phyloP scores from a whole-genome alignment of 75 land plant genomes.

The Cupressus sempervirens region DNA sequence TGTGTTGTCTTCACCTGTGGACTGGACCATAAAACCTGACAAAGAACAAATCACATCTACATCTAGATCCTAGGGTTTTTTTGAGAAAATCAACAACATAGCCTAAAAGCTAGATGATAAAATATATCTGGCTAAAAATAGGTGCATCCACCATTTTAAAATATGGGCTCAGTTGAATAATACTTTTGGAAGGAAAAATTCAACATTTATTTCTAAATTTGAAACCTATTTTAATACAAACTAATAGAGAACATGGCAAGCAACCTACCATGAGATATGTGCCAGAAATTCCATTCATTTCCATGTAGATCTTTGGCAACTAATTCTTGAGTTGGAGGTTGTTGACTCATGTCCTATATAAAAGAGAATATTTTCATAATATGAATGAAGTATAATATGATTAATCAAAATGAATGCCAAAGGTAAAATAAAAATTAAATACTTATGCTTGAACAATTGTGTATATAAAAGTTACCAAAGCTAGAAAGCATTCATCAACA shows the following conservation, averaged over 20 bases:
- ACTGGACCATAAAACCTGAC: too few relatives aligned
- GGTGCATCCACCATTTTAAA: not conserved
- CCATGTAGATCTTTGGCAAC: slow-evolving; percentile 87
- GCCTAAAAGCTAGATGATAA: too few relatives aligned
- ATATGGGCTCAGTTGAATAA: not conserved
- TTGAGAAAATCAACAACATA: too few relatives aligned
- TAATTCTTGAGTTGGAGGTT: slow-evolving; percentile 82
- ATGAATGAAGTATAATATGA: not conserved
- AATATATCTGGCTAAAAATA: not conserved
- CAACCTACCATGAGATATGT: slow-evolving; percentile 68
- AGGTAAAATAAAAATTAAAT: not conserved
- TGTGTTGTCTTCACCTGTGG: too few relatives aligned
- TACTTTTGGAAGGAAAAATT: not conserved
- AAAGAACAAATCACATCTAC: too few relatives aligned
- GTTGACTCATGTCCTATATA: slow-evolving; percentile 61
- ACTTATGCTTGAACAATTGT: not conserved
- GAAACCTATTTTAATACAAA: not conserved
- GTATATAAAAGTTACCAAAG: slow-evolving; percentile 39
- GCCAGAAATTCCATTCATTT: slow-evolving; percentile 76
- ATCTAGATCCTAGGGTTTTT: too few relatives aligned
- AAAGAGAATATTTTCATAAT: not conserved
- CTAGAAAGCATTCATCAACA: slow-evolving; percentile 85
- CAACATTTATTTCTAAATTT: not conserved
- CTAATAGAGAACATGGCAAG: not conserved
- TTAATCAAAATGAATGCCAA: not conserved